A percentile compares a stretch with the other conserved stretches of the same genome.
Conservation (phyloP, 1,284 basidiomycete species). For the Moesziomyces sp. region DNA sequence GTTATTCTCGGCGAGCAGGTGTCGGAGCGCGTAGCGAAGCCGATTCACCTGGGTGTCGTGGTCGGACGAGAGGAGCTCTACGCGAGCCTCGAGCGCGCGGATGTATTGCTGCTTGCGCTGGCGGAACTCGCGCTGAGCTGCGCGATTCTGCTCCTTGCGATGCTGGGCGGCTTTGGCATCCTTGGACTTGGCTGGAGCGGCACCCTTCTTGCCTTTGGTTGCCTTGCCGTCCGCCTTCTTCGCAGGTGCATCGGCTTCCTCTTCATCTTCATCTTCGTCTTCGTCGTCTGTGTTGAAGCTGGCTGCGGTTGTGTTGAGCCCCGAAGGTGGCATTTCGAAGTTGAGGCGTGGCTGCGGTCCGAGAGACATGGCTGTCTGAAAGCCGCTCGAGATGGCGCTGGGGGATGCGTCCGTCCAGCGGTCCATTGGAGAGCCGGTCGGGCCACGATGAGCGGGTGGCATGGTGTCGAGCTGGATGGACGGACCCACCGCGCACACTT, state of each 20-base stretch:
- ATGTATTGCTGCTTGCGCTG: slow-evolving; percentile 65
- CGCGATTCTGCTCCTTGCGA: slow-evolving; percentile 61
- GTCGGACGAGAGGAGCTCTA: slow-evolving; percentile 60
- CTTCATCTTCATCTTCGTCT: slow-evolving; percentile 49
- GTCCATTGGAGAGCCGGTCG: slow-evolving; percentile 54
- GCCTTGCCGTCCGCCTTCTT: slow-evolving; percentile 30
- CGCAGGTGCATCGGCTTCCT: slow-evolving; percentile 34
- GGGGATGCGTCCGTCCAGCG: slow-evolving; percentile 56
- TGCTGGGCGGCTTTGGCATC: slow-evolving; percentile 38
- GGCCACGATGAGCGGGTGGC: slow-evolving; percentile 52
- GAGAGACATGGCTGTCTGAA: slow-evolving; percentile 51
- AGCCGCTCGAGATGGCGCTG: slow-evolving; percentile 52
- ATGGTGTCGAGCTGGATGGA: slow-evolving; percentile 10
- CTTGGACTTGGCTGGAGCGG: slow-evolving; percentile 29
- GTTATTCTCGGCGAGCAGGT: slow-evolving; percentile 60
- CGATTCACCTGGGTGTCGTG: slow-evolving; percentile 63
- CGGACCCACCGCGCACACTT: too few species aligned
- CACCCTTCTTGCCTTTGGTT: slow-evolving; percentile 16
- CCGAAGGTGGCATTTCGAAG: slow-evolving; percentile 3
- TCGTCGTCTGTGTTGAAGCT: slow-evolving; percentile 41
- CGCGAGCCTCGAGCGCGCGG: slow-evolving; percentile 58
- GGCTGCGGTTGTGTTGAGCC: slow-evolving; percentile 17
- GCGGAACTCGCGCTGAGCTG: slow-evolving; percentile 62
- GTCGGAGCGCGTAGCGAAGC: slow-evolving; percentile 52
- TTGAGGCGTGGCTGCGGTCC: slow-evolving; percentile 51